Percentiles rank a stretch among this genome's conserved stretches.
Evolutionary conservation across 2,329 filamentous ascomycete genomes (phyloP).

Genomic region (Ustulina deusta): DNA sequence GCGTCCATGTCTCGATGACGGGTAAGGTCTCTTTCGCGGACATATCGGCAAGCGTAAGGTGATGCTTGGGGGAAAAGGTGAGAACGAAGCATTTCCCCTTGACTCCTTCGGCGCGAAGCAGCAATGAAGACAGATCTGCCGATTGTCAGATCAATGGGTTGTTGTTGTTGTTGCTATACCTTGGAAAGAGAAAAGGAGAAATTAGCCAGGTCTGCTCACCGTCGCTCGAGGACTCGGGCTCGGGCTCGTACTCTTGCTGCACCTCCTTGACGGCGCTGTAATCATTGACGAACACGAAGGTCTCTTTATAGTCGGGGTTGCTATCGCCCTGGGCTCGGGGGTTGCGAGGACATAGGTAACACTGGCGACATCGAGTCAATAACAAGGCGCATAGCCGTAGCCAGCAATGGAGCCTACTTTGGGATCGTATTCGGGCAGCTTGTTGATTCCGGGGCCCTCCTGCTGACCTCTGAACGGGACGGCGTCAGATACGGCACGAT

Average conservation of each 20-base stretch:
- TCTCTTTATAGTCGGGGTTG: slow-evolving; percentile 88
- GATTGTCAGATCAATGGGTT: background rate
- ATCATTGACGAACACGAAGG: slow-evolving; percentile 96
- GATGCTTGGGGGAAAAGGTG: slow-evolving; percentile 91
- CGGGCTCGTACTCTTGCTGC: slow-evolving; percentile 79
- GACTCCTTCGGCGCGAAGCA: slow-evolving; percentile 86
- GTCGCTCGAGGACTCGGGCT: slow-evolving; percentile 55
- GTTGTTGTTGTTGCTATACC: too few relatives aligned
- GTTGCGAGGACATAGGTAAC: slow-evolving; percentile 95
- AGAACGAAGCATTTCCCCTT: slow-evolving; percentile 98
- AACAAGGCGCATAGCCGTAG: slow-evolving; percentile 11
- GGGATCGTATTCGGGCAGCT: slow-evolving; percentile 84
- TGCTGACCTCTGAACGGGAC: slow-evolving; percentile 74
- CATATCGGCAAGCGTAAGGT: slow-evolving; percentile 94
- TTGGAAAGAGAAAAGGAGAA: background rate
- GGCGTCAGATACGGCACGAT: slow-evolving; percentile 11
- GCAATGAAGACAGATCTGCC: slow-evolving; percentile 77
- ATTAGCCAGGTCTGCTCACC: slow-evolving; percentile 42
- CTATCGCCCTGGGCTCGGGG: slow-evolving; percentile 84
- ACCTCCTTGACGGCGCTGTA: slow-evolving; percentile 96
- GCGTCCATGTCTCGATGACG: slow-evolving; percentile 90
- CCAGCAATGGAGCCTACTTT: slow-evolving; percentile 58
- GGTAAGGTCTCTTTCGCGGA: slow-evolving; percentile 79
- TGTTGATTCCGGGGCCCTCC: slow-evolving; percentile 75
- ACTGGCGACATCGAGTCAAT: slow-evolving; percentile 61